Percentiles rank a stretch among this genome's conserved stretches.
Conservation (phyloP, 139 green algal species). For the Desmodesmus armatus region DNA sequence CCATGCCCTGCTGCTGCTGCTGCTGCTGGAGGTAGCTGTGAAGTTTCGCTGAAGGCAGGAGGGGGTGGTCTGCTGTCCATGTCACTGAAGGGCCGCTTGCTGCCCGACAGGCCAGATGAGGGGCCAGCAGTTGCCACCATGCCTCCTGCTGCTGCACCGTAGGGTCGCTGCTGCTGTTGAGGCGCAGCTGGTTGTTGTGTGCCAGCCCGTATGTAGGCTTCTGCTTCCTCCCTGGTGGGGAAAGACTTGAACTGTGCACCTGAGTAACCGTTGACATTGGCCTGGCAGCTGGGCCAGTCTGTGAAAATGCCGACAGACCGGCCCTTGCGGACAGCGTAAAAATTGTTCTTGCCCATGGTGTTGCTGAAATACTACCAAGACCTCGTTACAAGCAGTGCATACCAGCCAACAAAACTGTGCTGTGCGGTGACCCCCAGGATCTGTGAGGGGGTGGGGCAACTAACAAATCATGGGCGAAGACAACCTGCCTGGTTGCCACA, state of each 20-base stretch:
- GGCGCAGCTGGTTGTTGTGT: neutral
- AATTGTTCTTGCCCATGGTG: neutral
- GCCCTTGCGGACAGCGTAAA: slow-evolving; percentile 27
- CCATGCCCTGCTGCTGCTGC: neutral
- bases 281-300: neutral
- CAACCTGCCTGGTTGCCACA: no score
- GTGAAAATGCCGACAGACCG: slow-evolving; percentile 1
- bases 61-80: neutral
- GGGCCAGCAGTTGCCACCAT: neutral
- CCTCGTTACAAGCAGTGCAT: no score
- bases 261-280: neutral
- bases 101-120: neutral
- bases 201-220: neutral
- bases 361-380: no score
- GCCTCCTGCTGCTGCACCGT: neutral
- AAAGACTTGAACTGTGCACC: slow-evolving; percentile 40
- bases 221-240: neutral
- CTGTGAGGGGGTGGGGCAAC: no score
- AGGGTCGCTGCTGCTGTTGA: neutral
- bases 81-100: no score
- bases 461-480: no score
- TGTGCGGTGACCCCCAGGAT: no score
- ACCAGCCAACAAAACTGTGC: no score
- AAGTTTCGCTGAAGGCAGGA: neutral
- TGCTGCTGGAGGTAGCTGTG: neutral